Evolutionary conservation across 306 rosid species (phyloP), one percentile per base, ranked within the genome.

Genomic region (Arachis hypogaea): DNA sequence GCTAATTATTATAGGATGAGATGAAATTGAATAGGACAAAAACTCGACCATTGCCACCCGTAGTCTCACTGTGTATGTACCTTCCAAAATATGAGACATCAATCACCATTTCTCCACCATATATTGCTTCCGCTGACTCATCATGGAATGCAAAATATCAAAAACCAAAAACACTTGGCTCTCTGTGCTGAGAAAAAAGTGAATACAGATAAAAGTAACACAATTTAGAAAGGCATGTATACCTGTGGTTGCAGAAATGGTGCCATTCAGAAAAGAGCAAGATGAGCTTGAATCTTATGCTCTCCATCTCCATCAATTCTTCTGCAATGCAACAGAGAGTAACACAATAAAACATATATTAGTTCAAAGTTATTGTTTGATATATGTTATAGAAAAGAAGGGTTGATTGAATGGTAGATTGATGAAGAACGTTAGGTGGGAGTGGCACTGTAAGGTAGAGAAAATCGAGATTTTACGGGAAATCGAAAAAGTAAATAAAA

Each of bases 221-320:
- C 4, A 67, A 38, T 51, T 51, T 49, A 66, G 28, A 69, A 59
- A 30, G 14, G 5, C 29, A 47, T 29, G 0, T 22, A 78, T 82
- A 91, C 98, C 92, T 80, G 97, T 82, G 45, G 81, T 61, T 54
- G 97, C 96, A 78, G 92, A 72, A 76, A 91, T 88, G 82, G 81
- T 85, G 85, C 10, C 64, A 55, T 8, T 78, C 49, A 42, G 69
- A 67, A 66, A 88, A 72, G 68, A 69, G 55, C 14, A 49, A 14
- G 55, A 49, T 11, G 14, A 12, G 6, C 14, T 49, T 49, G 12
- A 49, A 49, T 49, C 55, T 49, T 11, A 11, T 49, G 5, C 55
- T 49, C 55, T 49, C 55, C 18, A 49, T 49, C 55, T 9, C 55
- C 55, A 49, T 10, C 6, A 49, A 49, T 12, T 49, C 14, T 49